These are phyloP conservation scores for Psidium guajava DNA, from an alignment of 345 rosid species.

Conservation along the genomic window DNA sequence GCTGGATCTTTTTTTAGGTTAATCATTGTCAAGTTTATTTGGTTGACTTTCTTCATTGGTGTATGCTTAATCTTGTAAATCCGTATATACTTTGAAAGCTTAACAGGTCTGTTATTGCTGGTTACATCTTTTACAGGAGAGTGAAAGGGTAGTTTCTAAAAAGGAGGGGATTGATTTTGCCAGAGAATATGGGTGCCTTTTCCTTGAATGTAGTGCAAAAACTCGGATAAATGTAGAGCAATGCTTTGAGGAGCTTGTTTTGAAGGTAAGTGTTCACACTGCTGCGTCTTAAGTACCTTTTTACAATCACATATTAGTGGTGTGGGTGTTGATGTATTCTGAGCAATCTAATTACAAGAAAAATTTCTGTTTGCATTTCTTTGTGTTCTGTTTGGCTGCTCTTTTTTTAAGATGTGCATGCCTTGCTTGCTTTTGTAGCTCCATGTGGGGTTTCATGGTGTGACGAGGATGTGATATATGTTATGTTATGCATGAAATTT, in stretches of 20 bases:
- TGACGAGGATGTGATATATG: not conserved
- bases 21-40: not conserved
- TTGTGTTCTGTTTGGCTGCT: not conserved
- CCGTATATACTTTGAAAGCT: not conserved
- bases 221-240: conserved; percentile 84
- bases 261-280: conserved; percentile 39
- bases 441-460: not conserved
- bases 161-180: conserved; percentile 89
- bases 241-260: conserved; percentile 95
- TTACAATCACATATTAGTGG: not conserved
- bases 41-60: not conserved
- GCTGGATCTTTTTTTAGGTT: not conserved
- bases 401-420: not conserved
- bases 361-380: not conserved
- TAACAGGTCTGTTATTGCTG: not conserved
- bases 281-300: not conserved
- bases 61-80: not conserved
- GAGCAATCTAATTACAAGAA: not conserved
- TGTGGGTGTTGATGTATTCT: not conserved
- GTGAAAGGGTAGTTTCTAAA: conserved; percentile 84
- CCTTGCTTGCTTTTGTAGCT: not conserved
- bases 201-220: conserved; percentile 92
- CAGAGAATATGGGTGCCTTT: conserved; percentile 82
- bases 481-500: not conserved
- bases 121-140: conserved; percentile 46